phyloP scores from a whole-genome alignment of 2,329 filamentous ascomycete species.

The Tolypocladium tropicale region DNA sequence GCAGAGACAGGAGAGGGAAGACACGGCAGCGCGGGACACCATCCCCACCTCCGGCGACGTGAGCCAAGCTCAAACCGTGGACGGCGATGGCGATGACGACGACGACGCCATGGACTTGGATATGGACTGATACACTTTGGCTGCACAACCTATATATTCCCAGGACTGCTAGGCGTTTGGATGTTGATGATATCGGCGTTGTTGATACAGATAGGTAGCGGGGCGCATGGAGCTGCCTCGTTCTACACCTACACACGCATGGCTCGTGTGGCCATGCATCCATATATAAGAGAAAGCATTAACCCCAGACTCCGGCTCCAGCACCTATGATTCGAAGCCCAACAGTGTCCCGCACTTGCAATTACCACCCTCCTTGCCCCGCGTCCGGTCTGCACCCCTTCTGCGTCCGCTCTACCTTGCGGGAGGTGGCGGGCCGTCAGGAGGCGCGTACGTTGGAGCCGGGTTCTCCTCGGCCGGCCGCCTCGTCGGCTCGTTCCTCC shows the following conservation, averaged over 20 bases:
- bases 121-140: slow-evolving; percentile 34
- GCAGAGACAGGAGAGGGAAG: slow-evolving; percentile 33
- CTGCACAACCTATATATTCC: neutral
- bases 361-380: neutral
- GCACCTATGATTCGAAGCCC: neutral
- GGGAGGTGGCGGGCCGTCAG: slow-evolving; percentile 37
- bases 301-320: neutral
- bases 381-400: neutral
- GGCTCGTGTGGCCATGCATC: neutral
- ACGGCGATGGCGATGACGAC: slow-evolving; percentile 28
- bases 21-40: slow-evolving; percentile 2
- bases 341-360: neutral
- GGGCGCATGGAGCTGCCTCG: neutral
- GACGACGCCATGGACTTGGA: slow-evolving; percentile 60
- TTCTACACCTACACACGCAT: neutral
- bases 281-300: neutral
- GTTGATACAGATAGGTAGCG: neutral
- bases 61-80: neutral
- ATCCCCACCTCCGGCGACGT: neutral
- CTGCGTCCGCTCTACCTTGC: neutral
- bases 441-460: slow-evolving; percentile 26
- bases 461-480: slow-evolving; percentile 13
- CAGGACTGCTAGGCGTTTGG: neutral
- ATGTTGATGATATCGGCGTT: neutral
- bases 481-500: slow-evolving; percentile 13